phyloP scores from a whole-genome alignment of 768 basidiomycete species.

The Trametopsis cervina region DNA sequence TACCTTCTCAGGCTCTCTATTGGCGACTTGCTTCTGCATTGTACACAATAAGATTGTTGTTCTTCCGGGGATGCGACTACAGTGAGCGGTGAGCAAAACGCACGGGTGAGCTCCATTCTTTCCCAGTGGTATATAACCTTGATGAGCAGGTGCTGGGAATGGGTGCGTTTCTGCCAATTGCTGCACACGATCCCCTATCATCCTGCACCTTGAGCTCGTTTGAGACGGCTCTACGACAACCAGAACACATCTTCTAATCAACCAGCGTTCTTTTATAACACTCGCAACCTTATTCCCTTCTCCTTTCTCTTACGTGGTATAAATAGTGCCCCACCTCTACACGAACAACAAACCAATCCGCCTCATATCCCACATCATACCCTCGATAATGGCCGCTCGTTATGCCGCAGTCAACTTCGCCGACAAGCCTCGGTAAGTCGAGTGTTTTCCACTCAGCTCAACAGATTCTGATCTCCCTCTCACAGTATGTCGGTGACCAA shows the following conservation, averaged over 20 bases:
- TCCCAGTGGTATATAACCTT: background rate
- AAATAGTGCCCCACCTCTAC: slow-evolving; percentile 1
- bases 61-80: background rate
- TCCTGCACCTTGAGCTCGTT: background rate
- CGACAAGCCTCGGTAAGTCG: slow-evolving; percentile 18
- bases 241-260: background rate
- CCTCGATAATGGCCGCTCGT: slow-evolving; percentile 13
- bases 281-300: background rate
- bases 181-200: background rate
- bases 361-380: background rate
- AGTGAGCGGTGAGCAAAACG: background rate
- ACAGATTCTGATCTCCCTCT: background rate
- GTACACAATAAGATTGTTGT: slow-evolving; percentile 8
- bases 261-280: background rate
- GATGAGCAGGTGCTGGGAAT: too few relatives aligned
- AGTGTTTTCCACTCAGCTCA: background rate
- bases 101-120: background rate
- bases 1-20: background rate
- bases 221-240: background rate
- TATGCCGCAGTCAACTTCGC: slow-evolving; percentile 11
- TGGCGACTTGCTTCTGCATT: slow-evolving; percentile 4
- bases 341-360: background rate
- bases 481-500: slow-evolving; percentile 33
- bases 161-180: too few relatives aligned
- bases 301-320: slow-evolving; percentile 4